Evolutionary conservation across 1,284 basidiomycete genomes (phyloP), one percentile per base, ranked within the genome.

Genomic region (Stygiomarasmius scandens): DNA sequence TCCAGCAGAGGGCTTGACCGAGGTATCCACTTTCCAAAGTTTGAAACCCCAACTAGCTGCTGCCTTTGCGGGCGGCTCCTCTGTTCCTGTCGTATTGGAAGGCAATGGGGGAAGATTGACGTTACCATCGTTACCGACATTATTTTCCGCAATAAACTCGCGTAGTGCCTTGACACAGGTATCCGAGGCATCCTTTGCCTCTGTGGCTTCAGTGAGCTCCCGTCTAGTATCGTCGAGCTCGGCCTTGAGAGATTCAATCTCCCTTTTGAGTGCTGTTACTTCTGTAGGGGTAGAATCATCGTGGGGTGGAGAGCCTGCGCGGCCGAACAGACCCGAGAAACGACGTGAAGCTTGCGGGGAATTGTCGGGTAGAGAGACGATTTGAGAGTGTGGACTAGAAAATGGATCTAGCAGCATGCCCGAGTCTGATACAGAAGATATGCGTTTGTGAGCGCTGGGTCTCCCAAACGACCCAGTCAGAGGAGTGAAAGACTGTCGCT

Each of bases 111-210:
- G 86, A 12, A 83, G 72, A 2, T 63, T 63, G 3, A 64, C 56
- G 14, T 70, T 67, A 24, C 74, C 75, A 41, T 43, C 22, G 43
- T 71, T 68, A 3, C 83, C 83, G 41, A 90, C 77, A 54, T 84
- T 84, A 66, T 89, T 84, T 63, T 91, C 86, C 22, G 87, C 85
- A 64, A 97, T 95, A 68, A 94, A 97, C 55, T 89, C 89, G 38
- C 93, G 81, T 34, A 97, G 75, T 0, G 90, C 91, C 55, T 84
- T 85, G 59, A 92, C 86, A 67, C 93, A 95, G 2, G 82, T 83
- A 63, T 97, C 94, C n/a, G 89, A 92, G 8, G 95, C 95, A 66
- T 92, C 86, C 46, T 86, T 81, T 2, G 92, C 93, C 70, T 97
- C 95, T 58, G 84, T 89, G 1, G 88, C 81, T 66, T 96, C 93